These are phyloP conservation scores for Plasmopara muralis DNA, from an alignment of 352 stramenopile species.

Conservation along the genomic window DNA sequence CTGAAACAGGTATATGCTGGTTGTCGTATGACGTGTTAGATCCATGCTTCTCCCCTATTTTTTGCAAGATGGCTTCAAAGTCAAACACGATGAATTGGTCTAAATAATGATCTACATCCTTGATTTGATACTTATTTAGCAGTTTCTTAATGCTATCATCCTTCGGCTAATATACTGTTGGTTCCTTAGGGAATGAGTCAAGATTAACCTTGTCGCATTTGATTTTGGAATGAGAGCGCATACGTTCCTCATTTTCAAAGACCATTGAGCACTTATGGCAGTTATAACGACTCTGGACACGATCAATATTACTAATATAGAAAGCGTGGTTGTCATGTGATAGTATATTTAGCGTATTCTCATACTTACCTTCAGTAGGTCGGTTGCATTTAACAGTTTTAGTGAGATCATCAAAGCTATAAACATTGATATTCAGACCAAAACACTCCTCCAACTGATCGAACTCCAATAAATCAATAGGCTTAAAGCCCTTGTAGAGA, in stretches of 20 bases:
- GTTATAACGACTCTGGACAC: background rate
- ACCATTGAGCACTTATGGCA: background rate
- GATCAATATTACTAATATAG: slow-evolving; percentile 1
- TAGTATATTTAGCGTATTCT: background rate
- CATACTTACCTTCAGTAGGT: background rate
- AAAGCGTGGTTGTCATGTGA: background rate
- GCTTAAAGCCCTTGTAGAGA: slow-evolving; percentile 4
- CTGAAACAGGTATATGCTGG: slow-evolving; percentile 10
- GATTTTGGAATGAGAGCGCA: background rate
- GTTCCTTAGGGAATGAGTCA: background rate
- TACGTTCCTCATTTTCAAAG: background rate
- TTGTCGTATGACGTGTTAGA: background rate
- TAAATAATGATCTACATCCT: background rate
- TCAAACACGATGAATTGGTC: background rate
- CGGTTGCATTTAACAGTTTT: slow-evolving; percentile 1
- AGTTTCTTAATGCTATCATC: background rate
- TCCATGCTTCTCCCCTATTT: slow-evolving; percentile 6
- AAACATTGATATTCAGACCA: slow-evolving; percentile 5
- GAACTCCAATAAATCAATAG: slow-evolving; percentile 6
- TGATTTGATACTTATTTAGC: background rate
- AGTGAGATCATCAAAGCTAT: background rate
- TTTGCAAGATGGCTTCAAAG: background rate
- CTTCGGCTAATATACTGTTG: too few species aligned
- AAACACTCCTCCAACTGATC: slow-evolving; percentile 8
- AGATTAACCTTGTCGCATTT: background rate